A percentile compares a stretch with the other conserved stretches of the same genome.
These are phyloP conservation scores for Ambispora gerdemannii DNA, from an alignment of 192 early-diverging fungal genomes.

Conservation along the genomic window DNA sequence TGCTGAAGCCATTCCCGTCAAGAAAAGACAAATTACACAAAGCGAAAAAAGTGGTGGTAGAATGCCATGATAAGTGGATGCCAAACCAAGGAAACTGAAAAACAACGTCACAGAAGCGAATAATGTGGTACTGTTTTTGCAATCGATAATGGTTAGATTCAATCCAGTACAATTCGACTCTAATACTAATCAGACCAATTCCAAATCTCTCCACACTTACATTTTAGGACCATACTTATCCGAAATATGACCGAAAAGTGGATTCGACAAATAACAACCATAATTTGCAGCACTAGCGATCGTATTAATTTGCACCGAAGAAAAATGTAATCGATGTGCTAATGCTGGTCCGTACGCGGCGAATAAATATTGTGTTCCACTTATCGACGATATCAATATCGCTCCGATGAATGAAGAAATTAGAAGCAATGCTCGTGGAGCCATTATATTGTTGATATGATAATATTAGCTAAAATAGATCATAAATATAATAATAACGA, in stretches of 20 bases:
- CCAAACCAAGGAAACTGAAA: not conserved
- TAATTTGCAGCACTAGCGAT: slow-evolving; percentile 64
- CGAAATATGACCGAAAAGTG: slow-evolving; percentile 53
- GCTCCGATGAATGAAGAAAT: slow-evolving; percentile 45
- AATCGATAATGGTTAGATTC: too few species aligned
- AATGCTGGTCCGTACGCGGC: slow-evolving; percentile 57
- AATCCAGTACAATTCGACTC: too few species aligned
- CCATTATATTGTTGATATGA: not conserved
- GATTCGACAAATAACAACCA: slow-evolving; percentile 62
- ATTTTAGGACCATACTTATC: slow-evolving; percentile 41
- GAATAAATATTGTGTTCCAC: slow-evolving; percentile 68
- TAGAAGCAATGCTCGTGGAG: slow-evolving; percentile 28
- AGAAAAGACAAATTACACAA: not conserved
- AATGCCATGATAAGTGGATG: not conserved
- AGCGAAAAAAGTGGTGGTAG: not conserved
- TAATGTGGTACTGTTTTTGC: not conserved
- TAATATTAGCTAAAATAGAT: too few species aligned
- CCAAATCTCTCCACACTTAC: not conserved
- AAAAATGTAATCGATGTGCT: slow-evolving; percentile 50
- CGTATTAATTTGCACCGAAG: slow-evolving; percentile 57
- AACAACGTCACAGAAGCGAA: not conserved
- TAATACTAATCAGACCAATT: too few species aligned
- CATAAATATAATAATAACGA: too few species aligned
- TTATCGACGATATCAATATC: slow-evolving; percentile 46
- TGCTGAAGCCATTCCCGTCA: not conserved